phyloP scores from a whole-genome alignment of 352 stramenopile species.

The Phytophthora crassamura region DNA sequence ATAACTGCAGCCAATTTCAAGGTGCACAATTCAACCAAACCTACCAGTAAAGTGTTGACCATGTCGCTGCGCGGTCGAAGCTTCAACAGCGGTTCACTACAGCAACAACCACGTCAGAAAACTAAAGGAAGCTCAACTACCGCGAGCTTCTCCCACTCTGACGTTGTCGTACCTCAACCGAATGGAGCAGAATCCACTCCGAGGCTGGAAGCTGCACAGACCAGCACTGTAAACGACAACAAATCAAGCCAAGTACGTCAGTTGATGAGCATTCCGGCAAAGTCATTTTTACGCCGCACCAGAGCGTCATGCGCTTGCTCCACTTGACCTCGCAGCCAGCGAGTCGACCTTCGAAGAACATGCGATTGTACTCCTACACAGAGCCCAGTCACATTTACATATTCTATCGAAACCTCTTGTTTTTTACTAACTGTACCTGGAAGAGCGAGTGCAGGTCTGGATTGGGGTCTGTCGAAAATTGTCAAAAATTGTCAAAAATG shows the following conservation, averaged over 20 bases:
- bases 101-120: neutral
- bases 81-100: constrained; percentile 81
- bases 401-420: neutral
- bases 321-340: constrained; percentile 87
- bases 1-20: neutral
- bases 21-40: neutral
- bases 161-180: constrained; percentile 59
- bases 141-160: neutral
- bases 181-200: constrained; percentile 85
- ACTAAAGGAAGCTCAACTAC: neutral
- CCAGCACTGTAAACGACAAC: constrained; percentile 53
- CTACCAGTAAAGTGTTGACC: constrained; percentile 87
- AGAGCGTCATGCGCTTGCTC: constrained; percentile 92
- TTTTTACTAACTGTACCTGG: constrained; percentile 31
- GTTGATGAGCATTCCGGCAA: neutral
- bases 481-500: constrained; percentile 9
- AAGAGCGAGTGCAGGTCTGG: constrained; percentile 85
- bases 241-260: neutral
- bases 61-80: constrained; percentile 83
- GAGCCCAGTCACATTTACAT: neutral
- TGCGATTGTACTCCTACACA: constrained; percentile 76
- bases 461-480: constrained; percentile 64
- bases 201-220: constrained; percentile 79
- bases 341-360: constrained; percentile 87
- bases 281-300: constrained; percentile 35